Evolutionary conservation across 2,329 filamentous ascomycete genomes (phyloP).

Genomic region (Daldinia eschscholtzii): DNA sequence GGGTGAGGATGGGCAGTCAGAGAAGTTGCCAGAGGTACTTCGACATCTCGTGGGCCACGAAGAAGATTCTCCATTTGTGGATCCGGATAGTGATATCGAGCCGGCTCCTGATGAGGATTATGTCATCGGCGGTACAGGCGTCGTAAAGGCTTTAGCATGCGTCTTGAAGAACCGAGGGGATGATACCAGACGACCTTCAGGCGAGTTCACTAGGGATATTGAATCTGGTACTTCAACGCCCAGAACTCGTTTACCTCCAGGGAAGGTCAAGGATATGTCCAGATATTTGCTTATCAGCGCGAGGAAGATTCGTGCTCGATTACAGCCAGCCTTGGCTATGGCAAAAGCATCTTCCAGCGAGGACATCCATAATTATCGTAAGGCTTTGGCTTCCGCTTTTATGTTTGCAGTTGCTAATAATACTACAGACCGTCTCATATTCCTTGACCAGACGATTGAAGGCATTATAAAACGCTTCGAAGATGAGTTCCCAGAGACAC

Average conservation of each 20-base stretch:
- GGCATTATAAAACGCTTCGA: slow-evolving; percentile 96
- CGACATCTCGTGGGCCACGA: slow-evolving; percentile 86
- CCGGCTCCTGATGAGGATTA: slow-evolving; percentile 91
- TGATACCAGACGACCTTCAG: slow-evolving; percentile 68
- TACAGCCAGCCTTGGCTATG: slow-evolving; percentile 85
- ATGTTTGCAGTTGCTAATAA: slow-evolving; percentile 46
- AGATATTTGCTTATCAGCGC: slow-evolving; percentile 90
- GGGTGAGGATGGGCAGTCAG: slow-evolving; percentile 51
- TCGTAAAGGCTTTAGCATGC: slow-evolving; percentile 92
- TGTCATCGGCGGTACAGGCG: slow-evolving; percentile 93
- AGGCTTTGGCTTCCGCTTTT: slow-evolving; percentile 58
- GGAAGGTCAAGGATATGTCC: slow-evolving; percentile 90
- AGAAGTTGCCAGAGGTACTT: slow-evolving; percentile 81
- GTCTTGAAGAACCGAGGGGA: slow-evolving; percentile 85
- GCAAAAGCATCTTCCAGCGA: slow-evolving; percentile 77
- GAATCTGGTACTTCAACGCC: slow-evolving; percentile 64
- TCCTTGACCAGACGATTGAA: slow-evolving; percentile 88
- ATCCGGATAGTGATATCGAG: slow-evolving; percentile 70
- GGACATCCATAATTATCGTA: slow-evolving; percentile 79
- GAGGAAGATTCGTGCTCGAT: slow-evolving; percentile 84
- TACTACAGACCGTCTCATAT: slow-evolving; percentile 76
- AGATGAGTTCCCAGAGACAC: slow-evolving; percentile 93
- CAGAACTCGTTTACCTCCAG: slow-evolving; percentile 57
- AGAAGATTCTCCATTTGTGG: slow-evolving; percentile 60
- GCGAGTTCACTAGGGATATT: slow-evolving; percentile 66